Evolutionary conservation across 176 grass and related monocot species (phyloP).

Genomic region (Raddia guianensis): DNA sequence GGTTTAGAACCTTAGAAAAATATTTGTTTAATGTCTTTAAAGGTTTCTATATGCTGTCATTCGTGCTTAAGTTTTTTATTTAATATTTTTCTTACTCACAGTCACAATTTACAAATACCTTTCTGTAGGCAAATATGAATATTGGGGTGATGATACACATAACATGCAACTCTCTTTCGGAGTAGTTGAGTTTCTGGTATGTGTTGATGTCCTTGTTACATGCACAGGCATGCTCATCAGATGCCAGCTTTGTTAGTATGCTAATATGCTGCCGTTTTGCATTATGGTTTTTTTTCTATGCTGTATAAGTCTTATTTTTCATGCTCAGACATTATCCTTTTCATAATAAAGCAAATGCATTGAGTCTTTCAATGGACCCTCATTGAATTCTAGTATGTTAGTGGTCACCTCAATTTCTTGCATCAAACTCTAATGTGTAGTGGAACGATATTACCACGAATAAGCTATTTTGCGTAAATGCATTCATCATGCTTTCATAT

Average conservation of each 20-base stretch:
- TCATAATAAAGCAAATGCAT: constrained; percentile 23
- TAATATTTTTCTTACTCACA: constrained; percentile 16
- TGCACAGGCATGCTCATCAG: constrained; percentile 11
- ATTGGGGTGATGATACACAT: constrained; percentile 92
- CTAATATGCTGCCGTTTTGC: not conserved
- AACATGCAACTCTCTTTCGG: constrained; percentile 83
- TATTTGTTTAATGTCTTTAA: constrained; percentile 15
- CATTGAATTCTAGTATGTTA: constrained; percentile 21
- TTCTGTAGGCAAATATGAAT: constrained; percentile 60
- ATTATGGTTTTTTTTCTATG: constrained; percentile 21
- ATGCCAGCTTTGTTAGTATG: constrained; percentile 12
- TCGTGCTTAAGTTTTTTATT: constrained; percentile 32
- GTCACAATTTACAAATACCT: constrained; percentile 27
- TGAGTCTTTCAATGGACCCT: constrained; percentile 6
- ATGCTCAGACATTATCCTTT: not conserved
- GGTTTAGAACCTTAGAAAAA: not conserved
- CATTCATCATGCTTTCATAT: constrained; percentile 41
- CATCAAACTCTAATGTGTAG: not conserved
- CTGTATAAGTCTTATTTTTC: not conserved
- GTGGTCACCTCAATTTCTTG: not conserved
- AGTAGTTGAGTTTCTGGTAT: constrained; percentile 88
- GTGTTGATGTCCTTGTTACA: constrained; percentile 6
- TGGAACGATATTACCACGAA: not conserved
- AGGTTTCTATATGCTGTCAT: constrained; percentile 9
- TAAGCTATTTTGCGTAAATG: constrained; percentile 31